Evolutionary conservation across 139 green algal species (phyloP).

Genomic region (Closterium sp.): DNA sequence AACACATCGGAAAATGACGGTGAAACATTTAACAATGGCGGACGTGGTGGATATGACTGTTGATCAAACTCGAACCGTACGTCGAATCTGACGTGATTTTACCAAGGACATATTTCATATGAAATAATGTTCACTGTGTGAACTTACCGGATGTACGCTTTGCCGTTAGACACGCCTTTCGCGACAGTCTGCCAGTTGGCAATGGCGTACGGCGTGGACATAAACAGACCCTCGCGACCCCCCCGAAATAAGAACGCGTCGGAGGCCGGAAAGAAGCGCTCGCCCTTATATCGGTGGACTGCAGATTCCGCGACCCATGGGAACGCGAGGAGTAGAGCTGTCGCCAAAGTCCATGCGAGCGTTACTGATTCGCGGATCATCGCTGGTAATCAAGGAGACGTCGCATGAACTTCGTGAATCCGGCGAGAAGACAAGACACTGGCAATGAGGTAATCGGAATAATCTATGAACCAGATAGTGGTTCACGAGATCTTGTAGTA

Average conservation of each 20-base stretch:
- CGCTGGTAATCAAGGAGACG: background rate
- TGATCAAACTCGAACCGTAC: too few species aligned
- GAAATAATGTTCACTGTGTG: too few species aligned
- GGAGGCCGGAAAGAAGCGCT: conserved; percentile 52
- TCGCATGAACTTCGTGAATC: background rate
- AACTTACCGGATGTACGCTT: conserved; percentile 55
- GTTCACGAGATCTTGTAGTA: too few species aligned
- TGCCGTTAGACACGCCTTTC: conserved; percentile 56
- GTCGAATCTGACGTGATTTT: too few species aligned
- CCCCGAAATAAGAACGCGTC: conserved; percentile 56
- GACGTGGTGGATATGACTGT: too few species aligned
- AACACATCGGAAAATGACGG: too few species aligned
- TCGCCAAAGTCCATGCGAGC: background rate
- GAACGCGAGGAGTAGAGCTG: background rate
- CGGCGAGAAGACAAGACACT: background rate
- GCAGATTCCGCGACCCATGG: conserved; percentile 6
- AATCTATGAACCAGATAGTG: too few species aligned
- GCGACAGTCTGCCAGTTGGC: conserved; percentile 54
- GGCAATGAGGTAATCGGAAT: background rate
- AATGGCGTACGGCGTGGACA: conserved; percentile 37
- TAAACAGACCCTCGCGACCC: conserved; percentile 61
- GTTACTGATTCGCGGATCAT: background rate
- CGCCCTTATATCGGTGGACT: conserved; percentile 57
- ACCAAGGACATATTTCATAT: too few species aligned
- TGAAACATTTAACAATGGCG: too few species aligned